Evolutionary conservation across 495 filamentous ascomycete genomes (phyloP), one percentile per base, ranked within the genome.

Genomic region (Jackrogersella minutella): DNA sequence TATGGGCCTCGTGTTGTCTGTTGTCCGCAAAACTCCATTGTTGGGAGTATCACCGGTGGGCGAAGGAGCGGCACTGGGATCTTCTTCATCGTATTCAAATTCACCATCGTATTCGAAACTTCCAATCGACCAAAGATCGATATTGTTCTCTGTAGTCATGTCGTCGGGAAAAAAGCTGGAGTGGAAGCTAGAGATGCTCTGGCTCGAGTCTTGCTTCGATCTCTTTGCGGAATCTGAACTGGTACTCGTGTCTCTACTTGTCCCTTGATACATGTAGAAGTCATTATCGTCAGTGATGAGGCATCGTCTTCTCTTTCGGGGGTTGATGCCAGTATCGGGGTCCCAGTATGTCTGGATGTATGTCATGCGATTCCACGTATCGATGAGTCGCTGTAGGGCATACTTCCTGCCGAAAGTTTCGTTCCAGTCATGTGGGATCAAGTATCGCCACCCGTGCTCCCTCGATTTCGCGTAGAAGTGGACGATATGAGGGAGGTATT

Each of bases 381-480:
- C 39, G n/a, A 58, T 46, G 9, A 34, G 11, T 7, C 28, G 41
- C 28, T 46, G 55, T 1, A 58, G 40, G 28, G 7, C 2, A 28
- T 47, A 47, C 43, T 47, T 47, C 3, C 3, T 24, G 40, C 8
- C 8, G 17, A 0, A 9, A 16, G 41, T 14, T 13, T 36, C 26
- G 9, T 47, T 7, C 16, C 11, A 58, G 24, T 58, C 41, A 2
- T n/a, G 28, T 3, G 55, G 55, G 6, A 14, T 19, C 5, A 10
- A 34, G 16, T 57, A 57, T n/a, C n/a, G 17, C 4, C 6, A n/a
- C 2, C 36, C 53, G 34, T 8, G 9, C 19, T 57, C 54, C 19
- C 54, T 57, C 11, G 54, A 57, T 34, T 57, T 57, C 7, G 54
- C 54, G 28, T 44, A 57, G 28, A 57, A 57, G 30, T 57, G 54